Base-by-base conservation (phyloP, 78 protist species). In the Trichosphaerium sp. region DNA sequence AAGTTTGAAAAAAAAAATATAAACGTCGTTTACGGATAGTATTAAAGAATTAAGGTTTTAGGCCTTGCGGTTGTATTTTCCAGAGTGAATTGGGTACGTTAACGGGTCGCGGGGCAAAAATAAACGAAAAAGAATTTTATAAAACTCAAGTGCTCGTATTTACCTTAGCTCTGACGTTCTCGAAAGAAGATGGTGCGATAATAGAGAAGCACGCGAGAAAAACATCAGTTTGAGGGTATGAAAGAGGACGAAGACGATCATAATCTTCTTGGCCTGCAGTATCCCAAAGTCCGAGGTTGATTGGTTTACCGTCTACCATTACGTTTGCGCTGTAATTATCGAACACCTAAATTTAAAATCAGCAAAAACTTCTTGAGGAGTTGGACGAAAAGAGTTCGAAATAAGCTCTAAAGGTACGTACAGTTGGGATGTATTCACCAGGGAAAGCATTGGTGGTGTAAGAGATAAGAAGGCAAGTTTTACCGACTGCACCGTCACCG, bases 241-340 rank as follows among this genome's bases (percentile, higher is more conserved):
- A 84, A 12, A 91, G 87, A n/a, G 98, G 98, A 26, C 99, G 61
- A 31, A 96, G 88, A 2, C 97, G 78, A 59, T 96, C 99, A 72
- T 91, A 96, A 37, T 88, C 94, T 49, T 96, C 99, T 81, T 93
- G 94, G 0, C 99, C 99, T 21, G 99, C n/a, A n/a, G 92, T 87
- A 65, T 87, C 92, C 92, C 92, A 87, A 1, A 87, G 62, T 1
- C 78, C 85, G 1, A 84, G 67, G 42, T 15, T 66, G 26, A 71
- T 55, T 4, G 85, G 70, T 48, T 73, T 70, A 21, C 54, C 68
- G 32, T 87, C 87, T 4, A 87, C 86, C 66, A 79, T 65, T 23
- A 83, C 89, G 18, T 78, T 64, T 23, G 92, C 85, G 26, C 58
- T 8, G 70, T 87, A 87, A 68, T 87, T 80, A 41, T 87, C 88